Percentiles rank a stretch among this genome's conserved stretches.
Conservation (phyloP, 345 rosid species). For the Hibiscus trionum region DNA sequence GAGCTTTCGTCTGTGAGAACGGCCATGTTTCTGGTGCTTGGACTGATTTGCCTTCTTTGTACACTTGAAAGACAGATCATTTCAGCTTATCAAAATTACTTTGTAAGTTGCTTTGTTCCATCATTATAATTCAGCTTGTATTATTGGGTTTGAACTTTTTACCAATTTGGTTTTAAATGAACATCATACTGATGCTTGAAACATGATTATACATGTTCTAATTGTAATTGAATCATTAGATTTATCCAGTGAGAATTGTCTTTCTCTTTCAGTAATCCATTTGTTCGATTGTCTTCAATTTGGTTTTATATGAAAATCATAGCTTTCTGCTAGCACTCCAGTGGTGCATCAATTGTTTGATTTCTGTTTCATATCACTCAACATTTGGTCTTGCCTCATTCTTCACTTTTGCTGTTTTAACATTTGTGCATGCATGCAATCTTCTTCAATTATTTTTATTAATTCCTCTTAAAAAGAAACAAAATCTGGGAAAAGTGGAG, state of each 20-base stretch:
- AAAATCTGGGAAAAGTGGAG: too few species aligned
- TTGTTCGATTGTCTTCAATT: not conserved
- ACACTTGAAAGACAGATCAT: constrained; percentile 26
- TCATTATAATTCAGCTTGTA: not conserved
- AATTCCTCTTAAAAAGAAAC: too few species aligned
- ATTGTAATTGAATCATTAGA: not conserved
- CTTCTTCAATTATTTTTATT: too few species aligned
- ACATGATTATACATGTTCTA: too few species aligned
- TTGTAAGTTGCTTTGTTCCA: not conserved
- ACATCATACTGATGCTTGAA: not conserved
- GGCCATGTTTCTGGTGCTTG: constrained; percentile 98
- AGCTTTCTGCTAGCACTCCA: too few species aligned
- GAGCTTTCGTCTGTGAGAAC: constrained; percentile 97
- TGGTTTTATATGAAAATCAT: not conserved
- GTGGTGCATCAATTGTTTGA: too few species aligned
- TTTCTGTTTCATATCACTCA: too few species aligned
- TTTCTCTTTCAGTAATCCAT: too few species aligned
- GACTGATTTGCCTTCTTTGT: constrained; percentile 61
- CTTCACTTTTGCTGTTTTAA: too few species aligned
- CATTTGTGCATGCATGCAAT: too few species aligned
- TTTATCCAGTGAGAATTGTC: not conserved
- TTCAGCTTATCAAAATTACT: not conserved
- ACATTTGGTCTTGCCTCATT: too few species aligned
- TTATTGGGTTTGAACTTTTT: not conserved
- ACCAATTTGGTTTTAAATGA: not conserved